Conservation (phyloP, 2,329 filamentous ascomycete genomes). For the Neopestalotiopsis sp. region DNA sequence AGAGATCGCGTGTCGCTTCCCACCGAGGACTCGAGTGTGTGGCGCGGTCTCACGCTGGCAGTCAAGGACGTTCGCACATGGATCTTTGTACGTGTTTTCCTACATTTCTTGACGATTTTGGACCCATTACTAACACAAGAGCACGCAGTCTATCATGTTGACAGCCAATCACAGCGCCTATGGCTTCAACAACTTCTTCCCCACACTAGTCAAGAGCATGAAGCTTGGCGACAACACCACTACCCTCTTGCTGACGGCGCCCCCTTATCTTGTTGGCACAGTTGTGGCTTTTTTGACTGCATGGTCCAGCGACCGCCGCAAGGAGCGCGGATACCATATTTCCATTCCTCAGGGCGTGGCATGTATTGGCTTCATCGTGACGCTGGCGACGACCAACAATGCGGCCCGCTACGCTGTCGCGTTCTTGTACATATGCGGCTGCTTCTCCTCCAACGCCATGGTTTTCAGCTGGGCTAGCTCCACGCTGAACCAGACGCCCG, state of each 20-base stretch:
- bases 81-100: constrained; percentile 42
- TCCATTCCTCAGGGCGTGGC: constrained; percentile 5
- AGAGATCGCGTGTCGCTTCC: constrained; percentile 56
- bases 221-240: constrained; percentile 13
- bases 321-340: constrained; percentile 19
- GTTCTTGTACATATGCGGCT: constrained; percentile 47
- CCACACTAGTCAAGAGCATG: constrained; percentile 18
- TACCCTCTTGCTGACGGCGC: constrained; percentile 15
- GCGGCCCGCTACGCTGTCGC: constrained; percentile 46
- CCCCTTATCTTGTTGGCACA: constrained; percentile 14
- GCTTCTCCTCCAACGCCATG: constrained; percentile 51
- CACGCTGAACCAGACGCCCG: constrained; percentile 50
- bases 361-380: constrained; percentile 23
- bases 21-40: constrained; percentile 43
- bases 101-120: constrained; percentile 21
- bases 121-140: constrained; percentile 46
- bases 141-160: constrained; percentile 60
- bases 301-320: constrained; percentile 14
- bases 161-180: constrained; percentile 38
- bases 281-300: constrained; percentile 9
- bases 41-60: constrained; percentile 55
- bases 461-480: constrained; percentile 51
- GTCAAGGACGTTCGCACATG: constrained; percentile 56
- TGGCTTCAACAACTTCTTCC: constrained; percentile 50
- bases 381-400: constrained; percentile 41